Percentiles rank a stretch among this genome's conserved stretches.
Conservation (phyloP, 2,329 filamentous ascomycete genomes). For the Curvularia sp. region DNA sequence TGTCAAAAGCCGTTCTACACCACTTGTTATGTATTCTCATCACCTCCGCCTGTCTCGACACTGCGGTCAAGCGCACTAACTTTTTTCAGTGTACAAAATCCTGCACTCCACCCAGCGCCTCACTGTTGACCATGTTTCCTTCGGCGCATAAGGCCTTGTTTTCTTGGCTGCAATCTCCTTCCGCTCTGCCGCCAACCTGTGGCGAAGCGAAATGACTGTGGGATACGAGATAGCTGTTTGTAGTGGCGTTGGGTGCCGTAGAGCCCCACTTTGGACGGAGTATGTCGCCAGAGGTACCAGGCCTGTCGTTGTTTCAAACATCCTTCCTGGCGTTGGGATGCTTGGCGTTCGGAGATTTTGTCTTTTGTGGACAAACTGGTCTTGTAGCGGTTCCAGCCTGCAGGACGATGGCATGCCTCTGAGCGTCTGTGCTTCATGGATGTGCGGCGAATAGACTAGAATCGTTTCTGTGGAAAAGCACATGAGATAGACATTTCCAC, state of each 20-base stretch:
- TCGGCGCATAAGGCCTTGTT: slow-evolving; percentile 5
- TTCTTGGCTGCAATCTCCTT: slow-evolving; percentile 7
- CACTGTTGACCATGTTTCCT: neutral
- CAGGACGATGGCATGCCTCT: neutral
- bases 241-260: slow-evolving; percentile 5
- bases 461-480: neutral
- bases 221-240: slow-evolving; percentile 2
- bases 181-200: slow-evolving; percentile 3
- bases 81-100: neutral
- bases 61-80: neutral
- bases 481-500: neutral
- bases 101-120: neutral
- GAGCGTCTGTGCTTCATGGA: neutral
- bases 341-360: slow-evolving; percentile 4
- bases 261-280: neutral
- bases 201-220: slow-evolving; percentile 14
- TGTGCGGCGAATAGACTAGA: neutral
- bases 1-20: neutral
- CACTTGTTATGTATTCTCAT: slow-evolving; percentile 12
- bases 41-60: neutral
- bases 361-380: neutral
- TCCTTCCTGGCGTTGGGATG: neutral
- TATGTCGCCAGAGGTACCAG: neutral
- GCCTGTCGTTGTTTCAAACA: slow-evolving; percentile 9
- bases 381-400: neutral